phyloP scores from a whole-genome alignment of 352 stramenopile genomes.

The Blastocystis sp. region DNA sequence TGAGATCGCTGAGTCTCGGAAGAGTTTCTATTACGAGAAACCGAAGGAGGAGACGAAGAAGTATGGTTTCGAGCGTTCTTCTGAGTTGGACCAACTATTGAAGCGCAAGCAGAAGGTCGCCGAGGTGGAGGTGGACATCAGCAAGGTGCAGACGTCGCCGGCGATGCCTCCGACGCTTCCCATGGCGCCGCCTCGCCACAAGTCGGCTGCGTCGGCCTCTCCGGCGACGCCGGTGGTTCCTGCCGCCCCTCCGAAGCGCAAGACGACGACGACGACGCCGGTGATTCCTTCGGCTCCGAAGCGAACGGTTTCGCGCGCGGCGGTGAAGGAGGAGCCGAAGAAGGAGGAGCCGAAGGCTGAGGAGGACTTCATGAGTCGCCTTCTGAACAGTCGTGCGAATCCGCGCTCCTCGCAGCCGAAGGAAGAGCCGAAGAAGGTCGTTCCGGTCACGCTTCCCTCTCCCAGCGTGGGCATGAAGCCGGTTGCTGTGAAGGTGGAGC shows the following conservation, averaged over 20 bases:
- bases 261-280: background rate
- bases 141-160: background rate
- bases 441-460: no score
- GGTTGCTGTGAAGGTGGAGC: background rate
- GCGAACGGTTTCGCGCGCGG: background rate
- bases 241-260: background rate
- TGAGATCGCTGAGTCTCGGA: background rate
- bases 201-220: background rate
- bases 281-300: background rate
- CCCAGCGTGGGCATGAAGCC: no score
- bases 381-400: background rate
- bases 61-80: constrained; percentile 9
- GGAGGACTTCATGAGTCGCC: constrained; percentile 1
- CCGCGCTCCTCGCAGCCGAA: background rate
- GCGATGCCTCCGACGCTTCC: constrained; percentile 1
- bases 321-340: background rate
- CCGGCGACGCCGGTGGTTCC: background rate
- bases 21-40: constrained; percentile 3
- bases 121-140: background rate
- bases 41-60: constrained; percentile 32
- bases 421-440: no score
- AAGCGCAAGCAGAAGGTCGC: constrained; percentile 48
- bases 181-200: background rate
- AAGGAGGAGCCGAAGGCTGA: background rate
- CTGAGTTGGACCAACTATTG: constrained; percentile 17